Base-by-base conservation (phyloP, 352 stramenopile species). In the Thalassiosira livingstoniorum region DNA sequence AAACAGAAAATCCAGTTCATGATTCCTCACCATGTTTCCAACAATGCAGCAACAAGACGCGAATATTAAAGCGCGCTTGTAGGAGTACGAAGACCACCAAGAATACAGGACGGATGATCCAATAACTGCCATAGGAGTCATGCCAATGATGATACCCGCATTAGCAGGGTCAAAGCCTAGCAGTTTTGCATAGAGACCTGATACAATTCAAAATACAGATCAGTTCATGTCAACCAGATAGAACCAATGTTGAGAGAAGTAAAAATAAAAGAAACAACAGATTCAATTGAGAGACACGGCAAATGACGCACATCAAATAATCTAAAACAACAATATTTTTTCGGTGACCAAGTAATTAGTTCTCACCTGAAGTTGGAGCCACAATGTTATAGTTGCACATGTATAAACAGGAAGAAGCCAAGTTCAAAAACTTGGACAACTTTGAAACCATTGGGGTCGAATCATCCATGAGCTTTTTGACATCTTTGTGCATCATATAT, bases 341-440 rank as follows among this genome's bases (percentile, higher is more conserved):
- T n/a, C n/a, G n/a, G n/a, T n/a, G n/a, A n/a, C n/a, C n/a, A n/a
- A n/a, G n/a, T n/a, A n/a, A n/a, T n/a, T n/a, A n/a, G n/a, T n/a
- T n/a, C n/a, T n/a, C n/a, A n/a, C n/a, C n/a, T n/a, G n/a, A 64
- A 23, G 96, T 98, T 4, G 97, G 97, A 42, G 96, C 96, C 11
- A 98, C 96, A 82, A 99, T 98, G 90, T 86, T 98, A 91, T 98
- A 99, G 92, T 99, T 99, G 63, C 95, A 97, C 96, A 99, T 98
- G 91, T 98, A 99, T 37, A 99, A 87, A 87, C 98, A 98, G 1
- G 96, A 98, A 55, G 92, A 97, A 4, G 95, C 85, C 85, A 99
- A 95, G 88, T 99, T 99, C 65, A 99, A 73, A 62, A 92, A 78
- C 55, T 87, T 90, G 1, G 76, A 85, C 13, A 85, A 64, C 31